Conservation (phyloP, 2,329 filamentous ascomycete genomes). For the Scopulariopsis brevicaulis region DNA sequence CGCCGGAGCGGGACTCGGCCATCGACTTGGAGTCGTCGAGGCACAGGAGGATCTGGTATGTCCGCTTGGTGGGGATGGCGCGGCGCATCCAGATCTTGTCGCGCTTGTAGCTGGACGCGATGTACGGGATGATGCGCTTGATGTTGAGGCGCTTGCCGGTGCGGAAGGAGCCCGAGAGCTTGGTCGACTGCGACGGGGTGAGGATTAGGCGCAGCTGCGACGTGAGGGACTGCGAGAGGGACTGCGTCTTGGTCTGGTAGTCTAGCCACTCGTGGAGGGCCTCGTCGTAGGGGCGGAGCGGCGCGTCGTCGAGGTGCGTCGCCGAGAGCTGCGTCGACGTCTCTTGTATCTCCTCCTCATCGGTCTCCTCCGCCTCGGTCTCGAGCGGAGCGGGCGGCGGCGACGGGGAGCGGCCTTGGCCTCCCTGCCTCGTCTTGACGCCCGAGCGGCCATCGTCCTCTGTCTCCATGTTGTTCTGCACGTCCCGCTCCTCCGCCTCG, state of each 20-base stretch:
- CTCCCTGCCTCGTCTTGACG: conserved; percentile 47
- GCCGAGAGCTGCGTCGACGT: conserved; percentile 54
- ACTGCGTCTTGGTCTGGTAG: conserved; percentile 75
- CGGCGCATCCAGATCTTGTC: conserved; percentile 99
- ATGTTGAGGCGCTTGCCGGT: conserved; percentile 98
- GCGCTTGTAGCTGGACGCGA: conserved; percentile 94
- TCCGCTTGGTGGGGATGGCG: conserved; percentile 80
- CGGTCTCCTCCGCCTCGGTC: conserved; percentile 27
- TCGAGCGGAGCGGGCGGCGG: conserved; percentile 14
- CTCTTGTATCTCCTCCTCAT: conserved; percentile 35
- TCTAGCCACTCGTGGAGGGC: conserved; percentile 71
- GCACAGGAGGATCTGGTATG: conserved; percentile 94
- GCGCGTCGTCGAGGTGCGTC: conserved; percentile 53
- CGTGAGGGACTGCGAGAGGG: conserved; percentile 78
- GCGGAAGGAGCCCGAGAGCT: conserved; percentile 91
- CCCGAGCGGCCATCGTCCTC: conserved; percentile 46
- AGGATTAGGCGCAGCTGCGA: conserved; percentile 94
- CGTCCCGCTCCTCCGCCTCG: conserved; percentile 22
- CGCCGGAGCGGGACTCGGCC: conserved; percentile 66
- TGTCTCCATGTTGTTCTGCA: conserved; percentile 23
- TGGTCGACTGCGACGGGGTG: conserved; percentile 86
- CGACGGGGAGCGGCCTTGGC: conserved; percentile 40
- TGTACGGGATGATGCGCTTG: conserved; percentile 98
- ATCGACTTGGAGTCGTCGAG: conserved; percentile 95
- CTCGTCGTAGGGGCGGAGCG: conserved; percentile 36